Evolutionary conservation across 805 yeast species (phyloP), one percentile per base, ranked within the genome.

Genomic region (Zygoascus biomembranicola): DNA sequence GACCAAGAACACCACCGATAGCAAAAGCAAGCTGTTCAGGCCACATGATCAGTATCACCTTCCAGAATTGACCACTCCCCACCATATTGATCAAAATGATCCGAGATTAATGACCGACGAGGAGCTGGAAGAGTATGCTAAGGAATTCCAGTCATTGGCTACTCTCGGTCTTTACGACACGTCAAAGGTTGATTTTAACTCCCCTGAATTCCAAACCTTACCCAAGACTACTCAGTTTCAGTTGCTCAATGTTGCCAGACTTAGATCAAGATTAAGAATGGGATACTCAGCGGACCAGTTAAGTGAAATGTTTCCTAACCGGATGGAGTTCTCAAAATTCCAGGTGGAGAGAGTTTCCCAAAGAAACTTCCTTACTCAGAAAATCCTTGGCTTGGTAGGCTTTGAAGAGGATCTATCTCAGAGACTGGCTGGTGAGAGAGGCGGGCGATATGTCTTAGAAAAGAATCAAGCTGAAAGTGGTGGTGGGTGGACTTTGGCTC

Each of bases 261-360:
- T 90, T 26, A 77, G 89, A 57, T 90, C 97, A 0, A 73, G 99
- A 54, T 76, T 94, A 65, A 81, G 99, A 71, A 84, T 94, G 96
- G 99, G 99, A 0, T 90, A 87, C 64, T 76, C 92, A 0, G 87
- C 90, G 54, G 90, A 87, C n/a, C 97, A 94, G 63, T 73, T 94
- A 37, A 87, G 87, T 59, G 72, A 78, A 4, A 71, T 89, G 52
- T 94, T 92, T 61, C 95, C 97, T 0, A 76, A 87, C 62, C 81
- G 90, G 51, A 77, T 87, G 80, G 97, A 90, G 56, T 94, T 94
- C 63, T 90, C 97, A 16, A 84, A 79, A 61, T 94, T 94, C 67
- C 99, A 94, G 67, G 87, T 94, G 56, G 82, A 87, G 61, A 87
- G 92, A 79, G 98, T 94, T 0, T 86, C 88, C 60, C 89, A 89